Evolutionary conservation across 2,329 filamentous ascomycete genomes (phyloP), one percentile per base, ranked within the genome.

Genomic region (Fusarium floridanum): DNA sequence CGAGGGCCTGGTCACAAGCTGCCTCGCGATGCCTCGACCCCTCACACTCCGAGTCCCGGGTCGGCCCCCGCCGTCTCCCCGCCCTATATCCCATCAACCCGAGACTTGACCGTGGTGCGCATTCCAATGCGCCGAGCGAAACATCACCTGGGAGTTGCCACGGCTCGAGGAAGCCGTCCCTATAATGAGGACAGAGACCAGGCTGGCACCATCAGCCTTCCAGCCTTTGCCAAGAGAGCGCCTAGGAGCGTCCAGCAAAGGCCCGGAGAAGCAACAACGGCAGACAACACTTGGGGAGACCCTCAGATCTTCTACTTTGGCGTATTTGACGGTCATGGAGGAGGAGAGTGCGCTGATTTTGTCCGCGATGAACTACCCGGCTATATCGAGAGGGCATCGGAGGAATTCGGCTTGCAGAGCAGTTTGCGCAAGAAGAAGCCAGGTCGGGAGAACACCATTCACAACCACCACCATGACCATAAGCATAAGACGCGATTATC

Each of bases 231-330:
- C 6, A 95, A 93, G 83, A 89, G 94, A 41, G 90, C 91, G 6
- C 95, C 96, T 14, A 88, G 94, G 71, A 92, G 88, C 77, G 84
- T 88, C 62, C 84, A 82, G 59, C 87, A 86, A 74, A 86, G 83
- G 45, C 82, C 84, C 27, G 89, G 86, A 71, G 91, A 91, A 83
- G 91, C 89, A 60, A 94, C 89, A 27, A 90, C 88, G 11, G 94
- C 94, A 7, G 93, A 94, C 67, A 93, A 92, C 74, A 91, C 93
- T 2, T 93, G 91, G 72, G 96, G 96, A 3, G 96, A 98, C 80
- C 96, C 96, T 1, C 96, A 98, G 81, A 92, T 98, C 37, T 99
- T 99, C 83, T 99, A 98, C 83, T 99, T 98, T 87, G 95, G 91
- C 2, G 92, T 98, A 1, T 99, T 98, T 80, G 97, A 99, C 83